Percentiles rank a stretch among this genome's conserved stretches.
Conservation (phyloP, 345 rosid genomes). For the Eucalyptus cloeziana region DNA sequence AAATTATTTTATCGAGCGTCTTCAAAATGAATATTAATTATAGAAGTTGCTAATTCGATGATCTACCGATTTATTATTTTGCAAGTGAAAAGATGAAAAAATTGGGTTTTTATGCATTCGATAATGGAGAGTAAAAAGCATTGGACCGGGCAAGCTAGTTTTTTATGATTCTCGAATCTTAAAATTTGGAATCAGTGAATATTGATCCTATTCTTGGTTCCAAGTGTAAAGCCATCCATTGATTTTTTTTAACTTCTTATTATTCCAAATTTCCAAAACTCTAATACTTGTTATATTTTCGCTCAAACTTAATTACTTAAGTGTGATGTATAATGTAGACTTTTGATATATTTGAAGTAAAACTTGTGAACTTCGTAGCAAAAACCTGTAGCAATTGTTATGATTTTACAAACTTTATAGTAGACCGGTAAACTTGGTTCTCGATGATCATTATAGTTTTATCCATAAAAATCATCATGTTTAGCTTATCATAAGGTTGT, state of each 20-base stretch:
- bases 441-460: neutral
- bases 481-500: neutral
- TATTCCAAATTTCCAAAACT: neutral
- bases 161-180: accelerated
- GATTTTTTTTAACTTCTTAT: too few species aligned
- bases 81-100: neutral
- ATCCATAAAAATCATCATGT: too few species aligned
- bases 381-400: neutral
- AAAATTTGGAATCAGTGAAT: accelerated
- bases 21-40: neutral
- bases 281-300: accelerated
- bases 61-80: neutral
- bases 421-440: accelerated
- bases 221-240: neutral
- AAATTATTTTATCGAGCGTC: neutral
- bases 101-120: neutral
- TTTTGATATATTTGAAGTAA: neutral
- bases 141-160: accelerated
- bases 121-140: neutral
- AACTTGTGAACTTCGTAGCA: neutral
- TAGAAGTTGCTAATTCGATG: neutral
- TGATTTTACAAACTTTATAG: too few species aligned
- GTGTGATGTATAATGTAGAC: neutral
- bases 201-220: accelerated
- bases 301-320: accelerated